Conservation (phyloP, 306 rosid species). For the Lagenaria siceraria region DNA sequence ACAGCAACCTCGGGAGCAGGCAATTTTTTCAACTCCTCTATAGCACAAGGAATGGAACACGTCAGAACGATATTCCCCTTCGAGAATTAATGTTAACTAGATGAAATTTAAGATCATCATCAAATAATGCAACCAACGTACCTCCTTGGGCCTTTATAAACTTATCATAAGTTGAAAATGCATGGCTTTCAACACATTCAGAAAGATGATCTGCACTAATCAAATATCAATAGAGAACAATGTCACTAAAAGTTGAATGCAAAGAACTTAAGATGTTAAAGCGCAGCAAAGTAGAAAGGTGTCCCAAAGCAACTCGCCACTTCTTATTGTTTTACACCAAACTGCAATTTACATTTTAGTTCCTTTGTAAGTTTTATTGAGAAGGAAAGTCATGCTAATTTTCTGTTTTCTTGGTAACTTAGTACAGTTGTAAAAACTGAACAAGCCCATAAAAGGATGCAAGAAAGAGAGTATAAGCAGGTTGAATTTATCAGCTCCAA, state of each 20-base stretch:
- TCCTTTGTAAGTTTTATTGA: background rate
- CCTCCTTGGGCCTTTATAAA: conserved; percentile 80
- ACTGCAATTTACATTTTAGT: background rate
- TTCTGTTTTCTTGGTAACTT: background rate
- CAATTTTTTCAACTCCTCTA: conserved; percentile 65
- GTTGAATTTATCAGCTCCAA: background rate
- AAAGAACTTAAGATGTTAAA: background rate
- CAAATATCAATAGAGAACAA: background rate
- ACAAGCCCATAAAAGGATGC: background rate
- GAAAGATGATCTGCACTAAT: conserved; percentile 76
- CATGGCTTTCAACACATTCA: conserved; percentile 89
- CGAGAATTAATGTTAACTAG: background rate
- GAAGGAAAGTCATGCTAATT: background rate
- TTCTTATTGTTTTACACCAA: background rate
- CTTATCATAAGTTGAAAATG: conserved; percentile 81
- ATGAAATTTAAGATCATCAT: background rate
- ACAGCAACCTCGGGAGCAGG: conserved; percentile 93
- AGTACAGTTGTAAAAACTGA: background rate
- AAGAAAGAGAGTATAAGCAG: background rate
- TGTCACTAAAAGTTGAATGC: background rate
- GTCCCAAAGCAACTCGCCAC: background rate
- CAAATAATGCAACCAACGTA: conserved; percentile 6
- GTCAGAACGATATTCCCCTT: conserved; percentile 4
- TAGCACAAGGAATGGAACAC: conserved; percentile 13
- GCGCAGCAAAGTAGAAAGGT: background rate